Percentiles rank a stretch among this genome's conserved stretches.
Evolutionary conservation across 2,329 filamentous ascomycete genomes (phyloP).

Genomic region (Daldinia sp.): DNA sequence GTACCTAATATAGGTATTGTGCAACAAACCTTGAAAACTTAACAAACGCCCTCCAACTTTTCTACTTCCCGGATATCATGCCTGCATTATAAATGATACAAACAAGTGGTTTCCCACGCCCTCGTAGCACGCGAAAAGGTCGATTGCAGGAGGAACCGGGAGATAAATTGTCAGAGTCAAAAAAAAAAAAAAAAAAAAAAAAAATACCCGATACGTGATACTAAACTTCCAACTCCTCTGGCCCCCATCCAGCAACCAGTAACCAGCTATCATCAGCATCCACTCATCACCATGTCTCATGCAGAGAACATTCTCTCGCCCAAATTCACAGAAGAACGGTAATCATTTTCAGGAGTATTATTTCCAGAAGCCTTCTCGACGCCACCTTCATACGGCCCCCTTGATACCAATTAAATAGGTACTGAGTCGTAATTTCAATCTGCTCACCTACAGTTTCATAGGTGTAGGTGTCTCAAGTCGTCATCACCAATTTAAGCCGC

Average conservation of each 20-base stretch:
- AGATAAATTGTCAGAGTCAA: slow-evolving; percentile 19
- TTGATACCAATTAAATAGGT: background rate
- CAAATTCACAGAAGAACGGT: slow-evolving; percentile 8
- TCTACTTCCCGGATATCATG: slow-evolving; percentile 9
- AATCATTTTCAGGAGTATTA: background rate
- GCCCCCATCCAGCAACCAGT: background rate
- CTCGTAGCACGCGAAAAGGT: slow-evolving; percentile 28
- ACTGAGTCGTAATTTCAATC: background rate
- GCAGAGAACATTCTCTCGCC: slow-evolving; percentile 25
- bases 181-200: slow-evolving; percentile 5
- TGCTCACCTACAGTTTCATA: background rate
- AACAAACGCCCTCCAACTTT: slow-evolving; percentile 15
- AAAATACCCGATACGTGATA: slow-evolving; percentile 23
- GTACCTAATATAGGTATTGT: no score
- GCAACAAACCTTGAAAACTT: background rate
- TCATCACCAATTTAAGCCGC: slow-evolving; percentile 4
- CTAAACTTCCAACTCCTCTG: background rate
- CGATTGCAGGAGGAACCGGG: slow-evolving; percentile 25
- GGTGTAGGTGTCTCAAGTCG: background rate
- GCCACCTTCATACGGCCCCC: background rate
- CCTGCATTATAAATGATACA: slow-evolving; percentile 23
- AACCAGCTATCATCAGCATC: slow-evolving; percentile 2
- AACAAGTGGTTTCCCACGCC: slow-evolving; percentile 29
- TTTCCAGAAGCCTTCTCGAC: slow-evolving; percentile 30
- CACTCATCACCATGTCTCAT: slow-evolving; percentile 15